Conservation (phyloP, 1,284 basidiomycete species). For the Sanguinoderma infundibulare region DNA sequence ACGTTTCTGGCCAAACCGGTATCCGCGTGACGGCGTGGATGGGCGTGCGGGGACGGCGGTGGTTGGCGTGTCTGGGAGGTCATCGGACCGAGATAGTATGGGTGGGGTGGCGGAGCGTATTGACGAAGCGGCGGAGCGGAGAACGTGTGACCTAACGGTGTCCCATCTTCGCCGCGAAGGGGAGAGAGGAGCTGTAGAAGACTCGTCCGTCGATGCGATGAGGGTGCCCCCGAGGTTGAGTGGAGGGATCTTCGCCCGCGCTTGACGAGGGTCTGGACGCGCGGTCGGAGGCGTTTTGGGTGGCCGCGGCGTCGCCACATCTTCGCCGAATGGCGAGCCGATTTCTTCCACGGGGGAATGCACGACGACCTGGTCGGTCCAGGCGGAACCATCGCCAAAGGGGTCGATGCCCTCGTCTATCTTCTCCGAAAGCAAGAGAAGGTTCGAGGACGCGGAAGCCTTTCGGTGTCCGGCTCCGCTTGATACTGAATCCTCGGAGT, state of each 20-base stretch:
- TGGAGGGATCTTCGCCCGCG: conserved; percentile 12
- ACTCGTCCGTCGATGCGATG: conserved; percentile 2
- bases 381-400: conserved; percentile 15
- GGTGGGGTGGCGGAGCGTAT: conserved; percentile 25
- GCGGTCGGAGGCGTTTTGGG: conserved; percentile 14
- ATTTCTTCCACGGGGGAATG: conserved; percentile 23
- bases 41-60: conserved; percentile 29
- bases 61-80: conserved; percentile 31
- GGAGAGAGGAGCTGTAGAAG: conserved; percentile 34
- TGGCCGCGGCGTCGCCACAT: conserved; percentile 14
- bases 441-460: conserved; percentile 24
- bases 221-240: conserved; percentile 21
- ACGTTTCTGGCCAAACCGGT: conserved; percentile 53
- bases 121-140: conserved; percentile 38
- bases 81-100: conserved; percentile 22
- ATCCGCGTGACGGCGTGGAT: conserved; percentile 50
- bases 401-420: conserved; percentile 20
- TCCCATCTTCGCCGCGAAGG: conserved; percentile 56
- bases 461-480: conserved; percentile 22
- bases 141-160: conserved; percentile 54
- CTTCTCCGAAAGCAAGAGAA: conserved; percentile 24
- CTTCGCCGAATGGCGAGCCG: background rate
- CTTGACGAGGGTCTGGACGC: conserved; percentile 4
- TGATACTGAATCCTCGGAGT: conserved; percentile 22
- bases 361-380: conserved; percentile 25